Conservation (phyloP, 805 yeast genomes). For the Blastobotrys americana region DNA sequence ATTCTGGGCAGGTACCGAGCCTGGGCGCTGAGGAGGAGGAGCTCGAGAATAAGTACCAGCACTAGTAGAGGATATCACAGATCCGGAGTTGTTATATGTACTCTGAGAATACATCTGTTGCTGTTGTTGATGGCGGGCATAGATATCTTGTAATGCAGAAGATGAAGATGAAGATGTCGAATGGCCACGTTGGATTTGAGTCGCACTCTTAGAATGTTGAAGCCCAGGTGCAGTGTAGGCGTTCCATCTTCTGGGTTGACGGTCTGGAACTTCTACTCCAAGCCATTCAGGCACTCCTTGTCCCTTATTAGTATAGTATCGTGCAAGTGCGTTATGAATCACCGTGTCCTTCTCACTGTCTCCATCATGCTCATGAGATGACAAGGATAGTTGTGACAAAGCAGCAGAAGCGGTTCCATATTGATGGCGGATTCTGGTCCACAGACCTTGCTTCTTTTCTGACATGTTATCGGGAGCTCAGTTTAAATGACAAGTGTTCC, state of each 20-base stretch:
- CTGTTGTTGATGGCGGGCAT: slow-evolving; percentile 10
- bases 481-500: too few species aligned
- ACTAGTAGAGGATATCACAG: background rate
- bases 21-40: slow-evolving; percentile 3
- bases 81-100: too few species aligned
- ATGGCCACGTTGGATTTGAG: slow-evolving; percentile 2
- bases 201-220: background rate
- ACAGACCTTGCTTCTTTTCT: slow-evolving; percentile 15
- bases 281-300: slow-evolving; percentile 29
- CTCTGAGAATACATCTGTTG: slow-evolving; percentile 1
- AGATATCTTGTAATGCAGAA: slow-evolving; percentile 19
- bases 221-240: background rate
- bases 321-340: slow-evolving; percentile 39
- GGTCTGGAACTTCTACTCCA: slow-evolving; percentile 14
- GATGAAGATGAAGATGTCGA: slow-evolving; percentile 6
- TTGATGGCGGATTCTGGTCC: slow-evolving; percentile 26
- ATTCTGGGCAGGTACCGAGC: slow-evolving; percentile 7
- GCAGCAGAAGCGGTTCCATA: slow-evolving; percentile 23
- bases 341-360: slow-evolving; percentile 37
- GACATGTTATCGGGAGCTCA: too few species aligned
- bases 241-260: background rate
- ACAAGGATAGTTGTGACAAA: slow-evolving; percentile 23
- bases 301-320: slow-evolving; percentile 31
- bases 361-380: slow-evolving; percentile 37
- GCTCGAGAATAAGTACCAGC: background rate